phyloP scores from a whole-genome alignment of 2,329 filamentous ascomycete species.

The Cephalotrichum gorgonifer region DNA sequence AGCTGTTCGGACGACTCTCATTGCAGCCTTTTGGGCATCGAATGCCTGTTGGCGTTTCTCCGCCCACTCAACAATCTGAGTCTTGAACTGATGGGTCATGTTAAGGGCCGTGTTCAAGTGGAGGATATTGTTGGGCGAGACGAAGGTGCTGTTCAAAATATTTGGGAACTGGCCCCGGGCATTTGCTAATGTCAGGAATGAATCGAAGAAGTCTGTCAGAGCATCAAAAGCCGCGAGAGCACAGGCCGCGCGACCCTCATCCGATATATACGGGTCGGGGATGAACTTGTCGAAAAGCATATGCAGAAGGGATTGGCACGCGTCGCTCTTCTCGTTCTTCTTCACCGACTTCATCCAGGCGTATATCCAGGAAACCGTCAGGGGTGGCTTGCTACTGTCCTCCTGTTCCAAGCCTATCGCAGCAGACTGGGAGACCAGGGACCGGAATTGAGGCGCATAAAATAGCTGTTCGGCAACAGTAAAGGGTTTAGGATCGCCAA shows the following conservation, averaged over 20 bases:
- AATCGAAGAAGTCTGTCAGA: constrained; percentile 44
- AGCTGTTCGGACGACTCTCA: constrained; percentile 41
- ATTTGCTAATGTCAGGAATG: constrained; percentile 36
- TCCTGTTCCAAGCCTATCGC: constrained; percentile 16
- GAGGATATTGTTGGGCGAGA: constrained; percentile 44
- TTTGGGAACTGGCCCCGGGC: constrained; percentile 7
- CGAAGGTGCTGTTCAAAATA: constrained; percentile 22
- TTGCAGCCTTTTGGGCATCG: constrained; percentile 36
- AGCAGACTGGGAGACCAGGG: constrained; percentile 51
- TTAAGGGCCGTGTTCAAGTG: constrained; percentile 57
- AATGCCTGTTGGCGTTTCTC: constrained; percentile 29
- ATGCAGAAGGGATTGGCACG: constrained; percentile 67
- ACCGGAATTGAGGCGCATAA: constrained; percentile 54
- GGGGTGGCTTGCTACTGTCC: constrained; percentile 21
- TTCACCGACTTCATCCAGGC: constrained; percentile 71
- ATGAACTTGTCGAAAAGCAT: constrained; percentile 60
- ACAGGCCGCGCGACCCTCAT: constrained; percentile 49
- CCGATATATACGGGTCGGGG: constrained; percentile 40
- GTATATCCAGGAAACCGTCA: constrained; percentile 68
- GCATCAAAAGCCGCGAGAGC: constrained; percentile 55
- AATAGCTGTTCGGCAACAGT: constrained; percentile 79
- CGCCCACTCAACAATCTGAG: constrained; percentile 46
- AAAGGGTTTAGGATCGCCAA: constrained; percentile 69
- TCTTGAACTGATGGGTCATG: constrained; percentile 51
- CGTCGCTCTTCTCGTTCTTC: constrained; percentile 64